A percentile compares a stretch with the other conserved stretches of the same genome.
Evolutionary conservation across 306 rosid genomes (phyloP).

Genomic region (Pachyrhizus erosus): DNA sequence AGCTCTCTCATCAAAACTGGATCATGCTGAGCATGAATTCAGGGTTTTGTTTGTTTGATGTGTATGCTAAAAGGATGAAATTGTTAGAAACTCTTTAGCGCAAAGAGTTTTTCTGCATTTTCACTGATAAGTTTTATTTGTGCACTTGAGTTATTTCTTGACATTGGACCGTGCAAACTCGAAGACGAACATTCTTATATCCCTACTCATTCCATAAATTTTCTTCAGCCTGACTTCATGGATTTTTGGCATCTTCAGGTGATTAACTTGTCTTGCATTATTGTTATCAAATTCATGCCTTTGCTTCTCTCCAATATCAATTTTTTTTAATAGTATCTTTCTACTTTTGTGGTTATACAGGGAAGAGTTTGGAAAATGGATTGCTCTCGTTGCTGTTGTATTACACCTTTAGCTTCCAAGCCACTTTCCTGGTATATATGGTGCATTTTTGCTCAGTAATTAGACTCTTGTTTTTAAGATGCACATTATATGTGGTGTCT

Average conservation of each 20-base stretch:
- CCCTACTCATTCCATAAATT: constrained; percentile 88
- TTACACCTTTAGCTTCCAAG: constrained; percentile 78
- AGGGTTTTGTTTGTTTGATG: no score
- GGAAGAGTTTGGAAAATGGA: constrained; percentile 86
- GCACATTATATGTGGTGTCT: no score
- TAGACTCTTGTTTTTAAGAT: no score
- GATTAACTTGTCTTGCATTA: constrained; percentile 16
- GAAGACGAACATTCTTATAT: constrained; percentile 41
- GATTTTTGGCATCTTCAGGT: constrained; percentile 71
- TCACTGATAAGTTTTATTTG: no score
- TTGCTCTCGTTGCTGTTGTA: constrained; percentile 77
- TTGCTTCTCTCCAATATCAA: constrained; percentile 5
- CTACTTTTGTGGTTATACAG: constrained; percentile 46
- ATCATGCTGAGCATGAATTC: no score
- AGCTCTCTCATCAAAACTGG: no score
- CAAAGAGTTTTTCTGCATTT: no score
- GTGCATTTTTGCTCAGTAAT: no score
- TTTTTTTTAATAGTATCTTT: background rate
- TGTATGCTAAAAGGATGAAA: no score
- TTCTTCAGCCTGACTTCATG: constrained; percentile 76
- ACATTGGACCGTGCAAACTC: no score
- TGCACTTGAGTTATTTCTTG: no score
- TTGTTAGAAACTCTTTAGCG: no score
- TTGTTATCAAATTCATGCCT: background rate
- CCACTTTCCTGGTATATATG: constrained; percentile 72